Evolutionary conservation across 2,329 filamentous ascomycete genomes (phyloP).

Genomic region (Cladophialophora immunda): DNA sequence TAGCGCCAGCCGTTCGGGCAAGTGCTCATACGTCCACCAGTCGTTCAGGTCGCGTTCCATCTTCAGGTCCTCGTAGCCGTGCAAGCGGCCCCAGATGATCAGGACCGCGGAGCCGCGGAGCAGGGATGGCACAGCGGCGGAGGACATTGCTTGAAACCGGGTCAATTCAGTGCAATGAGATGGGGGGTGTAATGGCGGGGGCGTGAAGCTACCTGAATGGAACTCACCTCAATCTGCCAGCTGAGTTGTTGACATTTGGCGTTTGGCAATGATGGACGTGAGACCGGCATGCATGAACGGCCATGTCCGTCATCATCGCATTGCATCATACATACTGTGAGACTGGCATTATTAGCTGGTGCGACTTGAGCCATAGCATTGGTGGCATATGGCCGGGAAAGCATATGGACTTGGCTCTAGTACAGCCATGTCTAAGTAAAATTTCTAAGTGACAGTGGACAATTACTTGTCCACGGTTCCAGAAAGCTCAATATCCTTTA

Average conservation of each 20-base stretch:
- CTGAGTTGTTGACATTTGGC: neutral
- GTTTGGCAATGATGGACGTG: neutral
- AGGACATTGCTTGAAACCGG: constrained; percentile 5
- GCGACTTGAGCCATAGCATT: neutral
- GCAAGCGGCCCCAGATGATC: constrained; percentile 26
- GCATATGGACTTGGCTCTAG: neutral
- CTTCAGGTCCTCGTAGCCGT: neutral
- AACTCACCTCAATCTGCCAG: neutral
- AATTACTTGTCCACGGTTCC: too few species aligned
- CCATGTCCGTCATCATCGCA: neutral
- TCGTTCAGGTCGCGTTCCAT: constrained; percentile 24
- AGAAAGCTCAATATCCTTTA: too few species aligned
- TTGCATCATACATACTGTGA: neutral
- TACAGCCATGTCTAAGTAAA: too few species aligned
- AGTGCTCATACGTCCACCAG: constrained; percentile 34
- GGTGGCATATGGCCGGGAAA: neutral
- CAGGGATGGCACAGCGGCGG: constrained; percentile 7
- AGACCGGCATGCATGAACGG: neutral
- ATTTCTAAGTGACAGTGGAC: too few species aligned
- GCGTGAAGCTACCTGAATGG: neutral
- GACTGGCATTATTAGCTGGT: too few species aligned
- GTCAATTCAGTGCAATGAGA: neutral
- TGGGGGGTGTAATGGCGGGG: neutral
- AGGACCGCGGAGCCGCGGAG: constrained; percentile 27
- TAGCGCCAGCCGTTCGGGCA: constrained; percentile 27